These are phyloP conservation scores for Chrysoporthe cubensis DNA, from an alignment of 2,329 filamentous ascomycete species.

Conservation along the genomic window DNA sequence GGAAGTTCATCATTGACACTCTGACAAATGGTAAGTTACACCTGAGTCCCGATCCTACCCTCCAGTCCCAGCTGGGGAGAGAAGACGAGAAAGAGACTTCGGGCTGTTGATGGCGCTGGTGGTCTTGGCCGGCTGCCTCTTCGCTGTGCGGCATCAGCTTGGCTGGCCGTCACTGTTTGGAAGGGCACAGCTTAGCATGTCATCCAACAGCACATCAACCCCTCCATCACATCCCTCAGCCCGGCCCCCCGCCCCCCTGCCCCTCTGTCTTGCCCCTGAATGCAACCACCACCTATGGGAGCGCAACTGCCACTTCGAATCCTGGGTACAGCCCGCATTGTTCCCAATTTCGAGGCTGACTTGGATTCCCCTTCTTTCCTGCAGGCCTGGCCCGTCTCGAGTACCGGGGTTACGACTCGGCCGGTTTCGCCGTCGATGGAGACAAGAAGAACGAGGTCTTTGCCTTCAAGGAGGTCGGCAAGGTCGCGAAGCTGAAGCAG, in stretches of 20 bases:
- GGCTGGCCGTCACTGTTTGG: neutral
- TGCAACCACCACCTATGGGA: neutral
- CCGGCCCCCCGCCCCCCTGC: neutral
- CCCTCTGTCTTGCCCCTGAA: neutral
- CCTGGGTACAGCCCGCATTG: neutral
- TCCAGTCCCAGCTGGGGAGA: neutral
- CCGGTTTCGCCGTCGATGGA: slow-evolving; percentile 92
- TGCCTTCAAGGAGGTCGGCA: slow-evolving; percentile 99
- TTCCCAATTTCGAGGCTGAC: slow-evolving; percentile 34
- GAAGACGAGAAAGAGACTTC: neutral
- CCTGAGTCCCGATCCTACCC: slow-evolving; percentile 11
- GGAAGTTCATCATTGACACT: slow-evolving; percentile 93
- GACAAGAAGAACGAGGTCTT: slow-evolving; percentile 99
- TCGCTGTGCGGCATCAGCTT: neutral
- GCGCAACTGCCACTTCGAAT: neutral
- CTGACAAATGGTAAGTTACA: slow-evolving; percentile 84
- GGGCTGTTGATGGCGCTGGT: neutral
- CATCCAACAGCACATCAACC: neutral
- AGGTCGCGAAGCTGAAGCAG: slow-evolving; percentile 94
- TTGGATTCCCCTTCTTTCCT: slow-evolving; percentile 23
- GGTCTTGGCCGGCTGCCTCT: neutral
- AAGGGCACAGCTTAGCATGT: neutral
- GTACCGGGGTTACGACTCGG: slow-evolving; percentile 98
- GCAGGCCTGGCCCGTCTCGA: slow-evolving; percentile 91
- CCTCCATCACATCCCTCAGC: neutral